Evolutionary conservation across 768 basidiomycete species (phyloP), one percentile per base, ranked within the genome.

Genomic region (Daedaleopsis nitida): DNA sequence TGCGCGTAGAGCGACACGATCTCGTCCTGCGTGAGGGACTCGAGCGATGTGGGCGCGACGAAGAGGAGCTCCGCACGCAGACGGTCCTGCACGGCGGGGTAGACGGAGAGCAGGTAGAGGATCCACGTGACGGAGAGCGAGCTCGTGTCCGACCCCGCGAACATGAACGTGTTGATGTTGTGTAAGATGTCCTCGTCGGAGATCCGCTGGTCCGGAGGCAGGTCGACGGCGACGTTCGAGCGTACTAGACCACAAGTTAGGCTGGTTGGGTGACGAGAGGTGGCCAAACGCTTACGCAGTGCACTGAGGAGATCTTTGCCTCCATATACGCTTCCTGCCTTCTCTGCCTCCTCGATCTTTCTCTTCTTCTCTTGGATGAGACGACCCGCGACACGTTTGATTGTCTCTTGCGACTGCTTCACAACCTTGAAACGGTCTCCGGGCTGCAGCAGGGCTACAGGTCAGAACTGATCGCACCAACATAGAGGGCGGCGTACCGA

Each of bases 101-200:
- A 75, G 66, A 83, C 80, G 0, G 92, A 86, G 42, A 97, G 82
- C 16, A 91, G 76, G 59, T 86, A 77, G n/a, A 96, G 73, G 1
- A 87, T 86, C 94, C 95, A 97, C 0, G 91, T 91, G 47, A 96
- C 75, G 5, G 88, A 83, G 32, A 95, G 83, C 2, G 91, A 90
- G 12, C 89, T 89, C 0, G 93, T 92, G 68, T 96, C 93, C 13
- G 94, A 92, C 5, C 94, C 94, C 21, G 90, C 92, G 70, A 94
- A 93, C 81, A 94, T 86, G 72, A 96, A 91, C 0, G 93, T 94
- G 66, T 91, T 92, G 73, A 96, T 87, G 60, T 87, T 94, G 68
- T 92, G 79, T 12, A 94, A 79, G 53, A 96, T 87, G 68, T 96
- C 95, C 34, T 89, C 86, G 69, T 97, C 95, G 0, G 93, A 89